A percentile compares a stretch with the other conserved stretches of the same genome.
Conservation (phyloP, 768 basidiomycete species). For the Pilatotrama ljubarskyi region DNA sequence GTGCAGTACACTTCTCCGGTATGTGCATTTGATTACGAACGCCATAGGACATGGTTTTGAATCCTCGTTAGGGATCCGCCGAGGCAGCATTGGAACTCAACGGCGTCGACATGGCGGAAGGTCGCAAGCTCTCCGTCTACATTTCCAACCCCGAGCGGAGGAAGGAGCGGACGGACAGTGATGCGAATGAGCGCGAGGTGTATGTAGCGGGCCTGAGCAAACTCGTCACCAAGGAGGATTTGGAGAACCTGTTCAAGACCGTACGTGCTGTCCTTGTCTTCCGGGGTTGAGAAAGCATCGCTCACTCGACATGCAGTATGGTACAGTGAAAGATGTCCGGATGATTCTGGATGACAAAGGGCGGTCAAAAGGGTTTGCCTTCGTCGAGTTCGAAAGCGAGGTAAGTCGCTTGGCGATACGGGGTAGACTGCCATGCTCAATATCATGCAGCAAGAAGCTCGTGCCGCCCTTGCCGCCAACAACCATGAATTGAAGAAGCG, state of each 20-base stretch:
- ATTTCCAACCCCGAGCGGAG: slow-evolving; percentile 90
- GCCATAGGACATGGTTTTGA: not conserved
- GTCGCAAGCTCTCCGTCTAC: slow-evolving; percentile 68
- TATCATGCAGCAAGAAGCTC: slow-evolving; percentile 61
- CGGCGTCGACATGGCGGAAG: slow-evolving; percentile 70
- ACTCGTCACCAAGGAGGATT: slow-evolving; percentile 73
- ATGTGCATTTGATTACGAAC: slow-evolving; percentile 31
- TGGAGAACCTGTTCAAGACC: slow-evolving; percentile 74
- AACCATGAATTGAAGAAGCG: slow-evolving; percentile 88
- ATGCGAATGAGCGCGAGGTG: slow-evolving; percentile 80
- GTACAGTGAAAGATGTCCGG: slow-evolving; percentile 77
- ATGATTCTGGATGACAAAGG: slow-evolving; percentile 73
- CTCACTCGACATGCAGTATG: slow-evolving; percentile 56
- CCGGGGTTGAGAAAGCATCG: not conserved
- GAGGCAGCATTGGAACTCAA: slow-evolving; percentile 79
- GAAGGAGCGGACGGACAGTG: slow-evolving; percentile 87
- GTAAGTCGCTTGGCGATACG: slow-evolving; percentile 40
- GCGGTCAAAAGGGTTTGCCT: slow-evolving; percentile 82
- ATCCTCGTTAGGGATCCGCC: slow-evolving; percentile 53
- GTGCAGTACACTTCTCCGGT: slow-evolving; percentile 88
- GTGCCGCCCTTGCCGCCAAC: slow-evolving; percentile 72
- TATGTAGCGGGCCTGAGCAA: slow-evolving; percentile 87
- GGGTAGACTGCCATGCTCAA: not conserved
- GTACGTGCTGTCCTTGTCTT: slow-evolving; percentile 43
- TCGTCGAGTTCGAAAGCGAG: slow-evolving; percentile 86